These are phyloP conservation scores for Hygrophila difformis DNA, from an alignment of 257 asterid species.

Conservation along the genomic window DNA sequence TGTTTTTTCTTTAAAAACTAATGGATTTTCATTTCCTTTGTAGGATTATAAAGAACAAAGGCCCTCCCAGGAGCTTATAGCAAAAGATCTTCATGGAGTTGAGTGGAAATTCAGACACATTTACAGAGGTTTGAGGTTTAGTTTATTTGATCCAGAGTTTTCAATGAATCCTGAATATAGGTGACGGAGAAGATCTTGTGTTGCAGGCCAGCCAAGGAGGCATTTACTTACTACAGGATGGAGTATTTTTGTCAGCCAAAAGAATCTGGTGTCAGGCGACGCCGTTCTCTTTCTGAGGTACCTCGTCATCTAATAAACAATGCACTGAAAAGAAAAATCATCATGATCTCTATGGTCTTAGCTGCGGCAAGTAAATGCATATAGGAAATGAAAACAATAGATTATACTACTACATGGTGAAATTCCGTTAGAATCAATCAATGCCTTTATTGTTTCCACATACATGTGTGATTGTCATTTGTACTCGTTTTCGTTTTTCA, in stretches of 20 bases:
- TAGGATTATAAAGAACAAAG: conserved; percentile 93
- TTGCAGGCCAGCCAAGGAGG: conserved; percentile 95
- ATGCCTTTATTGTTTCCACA: too few relatives aligned
- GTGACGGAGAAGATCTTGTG: too few relatives aligned
- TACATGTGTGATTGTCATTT: too few relatives aligned
- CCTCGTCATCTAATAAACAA: not conserved
- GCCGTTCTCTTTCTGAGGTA: conserved; percentile 95
- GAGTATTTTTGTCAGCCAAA: conserved; percentile 92
- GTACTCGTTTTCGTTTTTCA: too few relatives aligned
- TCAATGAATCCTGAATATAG: too few relatives aligned
- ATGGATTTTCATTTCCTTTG: conserved; percentile 8
- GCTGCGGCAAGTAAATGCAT: too few relatives aligned
- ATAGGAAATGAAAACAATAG: too few relatives aligned
- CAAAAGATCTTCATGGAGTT: conserved; percentile 92
- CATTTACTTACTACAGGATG: conserved; percentile 99
- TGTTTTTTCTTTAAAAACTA: not conserved
- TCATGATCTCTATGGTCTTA: too few relatives aligned
- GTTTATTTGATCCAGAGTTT: too few relatives aligned
- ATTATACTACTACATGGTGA: too few relatives aligned
- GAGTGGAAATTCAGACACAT: conserved; percentile 99
- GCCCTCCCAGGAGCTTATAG: conserved; percentile 89
- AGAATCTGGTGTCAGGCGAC: conserved; percentile 80
- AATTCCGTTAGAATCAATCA: too few relatives aligned
- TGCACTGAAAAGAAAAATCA: conserved; percentile 1
- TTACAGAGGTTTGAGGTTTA: conserved; percentile 81